Conservation (phyloP, 805 yeast genomes). For the Candida anglica region DNA sequence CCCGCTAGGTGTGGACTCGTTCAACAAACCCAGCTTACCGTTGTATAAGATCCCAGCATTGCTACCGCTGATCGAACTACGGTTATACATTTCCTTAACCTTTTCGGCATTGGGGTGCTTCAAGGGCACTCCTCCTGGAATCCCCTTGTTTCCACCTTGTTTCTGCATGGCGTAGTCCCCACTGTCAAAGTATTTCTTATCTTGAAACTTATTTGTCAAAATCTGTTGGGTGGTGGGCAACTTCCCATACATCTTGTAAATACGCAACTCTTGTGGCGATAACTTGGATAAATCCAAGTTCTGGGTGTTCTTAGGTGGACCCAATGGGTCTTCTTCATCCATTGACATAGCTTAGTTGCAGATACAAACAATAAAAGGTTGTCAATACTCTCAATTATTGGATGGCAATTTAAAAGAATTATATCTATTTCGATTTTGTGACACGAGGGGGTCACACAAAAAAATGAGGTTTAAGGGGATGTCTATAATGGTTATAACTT, state of each 20-base stretch:
- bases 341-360: slow-evolving; percentile 27
- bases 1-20: slow-evolving; percentile 41
- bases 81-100: slow-evolving; percentile 53
- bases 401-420: too few relatives aligned
- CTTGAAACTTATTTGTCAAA: slow-evolving; percentile 71
- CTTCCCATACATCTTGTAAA: slow-evolving; percentile 79
- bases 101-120: slow-evolving; percentile 54
- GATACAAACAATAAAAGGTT: too few relatives aligned
- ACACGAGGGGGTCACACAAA: neutral
- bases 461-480: neutral
- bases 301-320: slow-evolving; percentile 42
- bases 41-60: slow-evolving; percentile 40
- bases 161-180: slow-evolving; percentile 88
- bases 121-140: slow-evolving; percentile 35
- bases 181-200: slow-evolving; percentile 87
- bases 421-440: neutral
- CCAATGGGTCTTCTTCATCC: slow-evolving; percentile 48
- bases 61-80: slow-evolving; percentile 53
- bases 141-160: slow-evolving; percentile 31
- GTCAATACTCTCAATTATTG: too few relatives aligned
- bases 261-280: slow-evolving; percentile 74
- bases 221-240: slow-evolving; percentile 79
- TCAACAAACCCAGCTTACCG: slow-evolving; percentile 53
- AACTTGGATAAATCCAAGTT: slow-evolving; percentile 53
- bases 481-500: too few relatives aligned